A percentile compares a stretch with the other conserved stretches of the same genome.
These are phyloP conservation scores for Detonula confervacea DNA, from an alignment of 352 stramenopile genomes.

Conservation along the genomic window DNA sequence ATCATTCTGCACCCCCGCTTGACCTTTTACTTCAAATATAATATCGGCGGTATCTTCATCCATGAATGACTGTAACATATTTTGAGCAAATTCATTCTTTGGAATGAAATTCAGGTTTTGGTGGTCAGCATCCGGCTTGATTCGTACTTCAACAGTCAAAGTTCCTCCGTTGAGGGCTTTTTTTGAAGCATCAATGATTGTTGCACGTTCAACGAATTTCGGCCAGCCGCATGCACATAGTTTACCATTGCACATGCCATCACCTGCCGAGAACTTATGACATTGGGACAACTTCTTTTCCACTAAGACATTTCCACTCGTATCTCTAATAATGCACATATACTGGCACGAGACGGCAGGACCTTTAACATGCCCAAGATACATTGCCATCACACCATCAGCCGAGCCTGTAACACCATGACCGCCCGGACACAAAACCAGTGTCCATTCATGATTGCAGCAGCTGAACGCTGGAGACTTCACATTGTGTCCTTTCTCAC, in stretches of 20 bases:
- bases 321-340: not conserved
- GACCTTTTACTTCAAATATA: constrained; percentile 33
- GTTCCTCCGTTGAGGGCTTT: constrained; percentile 17
- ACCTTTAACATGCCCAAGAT: not conserved
- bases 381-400: not conserved
- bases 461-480: constrained; percentile 7
- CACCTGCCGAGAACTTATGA: not conserved
- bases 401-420: not conserved
- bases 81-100: constrained; percentile 19
- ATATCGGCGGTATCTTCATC: constrained; percentile 33
- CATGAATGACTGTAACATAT: constrained; percentile 18
- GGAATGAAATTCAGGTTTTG: constrained; percentile 17
- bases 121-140: constrained; percentile 5
- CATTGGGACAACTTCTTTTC: not conserved
- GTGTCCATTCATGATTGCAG: not conserved
- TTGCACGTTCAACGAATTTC: not conserved
- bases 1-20: not conserved
- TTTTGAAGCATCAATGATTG: not conserved
- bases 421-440: constrained; percentile 9
- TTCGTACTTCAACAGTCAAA: constrained; percentile 31
- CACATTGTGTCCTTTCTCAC: not conserved
- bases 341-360: not conserved
- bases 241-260: not conserved
- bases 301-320: not conserved
- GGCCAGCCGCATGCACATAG: not conserved